A percentile compares a stretch with the other conserved stretches of the same genome.
Conservation (phyloP, 2,329 filamentous ascomycete genomes). For the Paracoccidioides lutzii region DNA sequence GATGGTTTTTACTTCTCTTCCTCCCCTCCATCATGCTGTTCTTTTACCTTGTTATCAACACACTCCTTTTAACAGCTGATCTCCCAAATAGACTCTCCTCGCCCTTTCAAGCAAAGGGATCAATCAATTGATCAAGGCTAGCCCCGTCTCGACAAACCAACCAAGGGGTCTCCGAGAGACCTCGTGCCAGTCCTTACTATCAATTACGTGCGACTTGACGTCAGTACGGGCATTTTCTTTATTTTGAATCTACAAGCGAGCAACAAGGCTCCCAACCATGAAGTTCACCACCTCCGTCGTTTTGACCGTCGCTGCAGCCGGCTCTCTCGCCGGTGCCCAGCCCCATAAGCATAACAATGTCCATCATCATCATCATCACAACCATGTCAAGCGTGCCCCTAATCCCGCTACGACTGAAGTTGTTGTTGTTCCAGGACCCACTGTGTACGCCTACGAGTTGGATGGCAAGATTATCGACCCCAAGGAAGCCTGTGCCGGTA, state of each 20-base stretch:
- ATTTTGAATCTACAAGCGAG: neutral
- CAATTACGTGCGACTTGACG: constrained; percentile 7
- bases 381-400: constrained; percentile 26
- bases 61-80: neutral
- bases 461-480: constrained; percentile 50
- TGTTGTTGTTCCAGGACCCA: constrained; percentile 47
- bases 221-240: neutral
- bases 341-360: constrained; percentile 24
- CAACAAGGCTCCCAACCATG: constrained; percentile 15
- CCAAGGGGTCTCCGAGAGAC: constrained; percentile 12
- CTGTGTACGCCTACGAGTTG: constrained; percentile 58
- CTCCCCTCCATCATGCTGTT: neutral
- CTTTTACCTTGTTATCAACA: neutral
- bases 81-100: neutral
- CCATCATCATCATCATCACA: constrained; percentile 28
- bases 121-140: neutral
- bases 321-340: constrained; percentile 31
- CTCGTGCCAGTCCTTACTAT: constrained; percentile 10
- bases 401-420: constrained; percentile 30
- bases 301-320: constrained; percentile 31
- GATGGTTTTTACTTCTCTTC: neutral
- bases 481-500: constrained; percentile 55
- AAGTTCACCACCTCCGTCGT: constrained; percentile 28
- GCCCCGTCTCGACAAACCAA: neutral
- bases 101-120: neutral